Base-by-base conservation (phyloP, 2,329 filamentous ascomycete genomes). In the Mycosphaerella sp. region DNA sequence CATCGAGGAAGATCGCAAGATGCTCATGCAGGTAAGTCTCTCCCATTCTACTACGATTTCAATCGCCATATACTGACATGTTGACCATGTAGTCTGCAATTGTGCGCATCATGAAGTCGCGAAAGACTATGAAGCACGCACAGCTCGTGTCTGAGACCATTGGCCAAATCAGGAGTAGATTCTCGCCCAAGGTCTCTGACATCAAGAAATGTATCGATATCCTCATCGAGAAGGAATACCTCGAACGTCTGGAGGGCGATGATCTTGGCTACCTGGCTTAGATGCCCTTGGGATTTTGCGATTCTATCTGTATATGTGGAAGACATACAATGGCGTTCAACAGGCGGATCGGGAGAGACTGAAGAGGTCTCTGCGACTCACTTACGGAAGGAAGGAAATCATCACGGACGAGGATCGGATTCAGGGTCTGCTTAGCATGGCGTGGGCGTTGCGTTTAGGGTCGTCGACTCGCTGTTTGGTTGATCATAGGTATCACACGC, bases 191-290 rank as follows among this genome's bases (percentile, higher is more conserved):
- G 75, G 81, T 98, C 31, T 79, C 83, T 12, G 93, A 98, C 65
- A 98, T 98, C 81, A 98, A 98, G 79, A 98, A 97, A 77, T 96
- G 93, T 73, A 97, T 98, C 70, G 93, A 98, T 73, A 95, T 95
- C 61, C 80, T 98, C 40, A 85, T 98, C 61, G 93, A 98, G 78
- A 98, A 98, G 78, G 93, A 98, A 72, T 98, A 98, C 67, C 82
- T 98, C 46, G 93, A 98, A 78, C 88, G 93, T 54, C 76, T 97
- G 55, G 93, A 97, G 45, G 90, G 89, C 51, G 93, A 97, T 67
- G 90, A 96, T 69, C 80, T 98, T 57, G 89, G 92, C 54, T 97
- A 97, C 72, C 83, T 97, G 61, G 92, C 92, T 65, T 96, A 81
- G 50, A 44, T 36, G 10, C 36, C 29, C 39, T 49, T 21, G 11